These are phyloP conservation scores for Cephaloascus fragrans DNA, from an alignment of 805 yeast species.

Conservation along the genomic window DNA sequence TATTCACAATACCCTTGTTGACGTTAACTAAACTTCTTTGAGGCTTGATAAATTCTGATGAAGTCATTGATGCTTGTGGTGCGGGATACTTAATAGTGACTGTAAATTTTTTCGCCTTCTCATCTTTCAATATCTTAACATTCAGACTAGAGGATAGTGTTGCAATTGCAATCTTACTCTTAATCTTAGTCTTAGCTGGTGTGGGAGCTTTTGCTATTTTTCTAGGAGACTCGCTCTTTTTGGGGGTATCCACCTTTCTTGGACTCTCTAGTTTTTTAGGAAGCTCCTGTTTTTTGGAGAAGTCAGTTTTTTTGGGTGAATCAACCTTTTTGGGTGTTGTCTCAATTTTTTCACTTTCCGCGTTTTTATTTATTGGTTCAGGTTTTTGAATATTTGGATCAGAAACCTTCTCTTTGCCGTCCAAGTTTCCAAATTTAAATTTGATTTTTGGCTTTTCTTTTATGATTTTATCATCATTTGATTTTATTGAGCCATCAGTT, in stretches of 20 bases:
- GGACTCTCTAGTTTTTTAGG: background rate
- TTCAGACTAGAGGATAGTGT: background rate
- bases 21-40: constrained; percentile 1
- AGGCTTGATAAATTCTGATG: background rate
- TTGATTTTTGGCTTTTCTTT: too few relatives aligned
- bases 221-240: background rate
- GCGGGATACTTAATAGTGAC: background rate
- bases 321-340: background rate
- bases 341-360: background rate
- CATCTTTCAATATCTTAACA: background rate
- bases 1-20: background rate
- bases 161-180: too few relatives aligned
- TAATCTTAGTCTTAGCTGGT: background rate
- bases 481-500: too few relatives aligned
- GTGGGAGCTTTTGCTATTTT: background rate
- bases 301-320: background rate
- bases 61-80: background rate
- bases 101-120: background rate
- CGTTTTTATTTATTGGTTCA: constrained; percentile 1
- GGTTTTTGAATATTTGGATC: background rate
- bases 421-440: too few relatives aligned
- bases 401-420: background rate
- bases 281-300: too few relatives aligned
- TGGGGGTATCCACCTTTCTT: background rate
- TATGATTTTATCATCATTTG: too few relatives aligned